phyloP scores from a whole-genome alignment of 345 rosid genomes.

The Carallia pectinifolia region DNA sequence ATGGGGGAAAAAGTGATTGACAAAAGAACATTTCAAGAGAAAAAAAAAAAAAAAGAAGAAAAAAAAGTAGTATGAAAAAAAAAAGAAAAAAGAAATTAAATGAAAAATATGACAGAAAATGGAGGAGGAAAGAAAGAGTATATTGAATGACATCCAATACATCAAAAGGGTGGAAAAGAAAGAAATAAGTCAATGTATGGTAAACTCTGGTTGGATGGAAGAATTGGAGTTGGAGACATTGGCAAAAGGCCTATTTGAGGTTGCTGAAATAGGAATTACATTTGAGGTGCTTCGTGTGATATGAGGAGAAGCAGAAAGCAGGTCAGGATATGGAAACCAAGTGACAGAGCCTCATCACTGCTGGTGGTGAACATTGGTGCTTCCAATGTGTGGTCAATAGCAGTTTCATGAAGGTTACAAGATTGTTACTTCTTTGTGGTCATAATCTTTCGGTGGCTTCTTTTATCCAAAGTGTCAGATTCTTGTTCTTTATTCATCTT shows the following conservation, averaged over 20 bases:
- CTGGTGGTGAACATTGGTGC: slow-evolving; percentile 40
- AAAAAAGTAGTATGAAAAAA: neutral
- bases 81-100: neutral
- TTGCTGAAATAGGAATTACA: slow-evolving; percentile 15
- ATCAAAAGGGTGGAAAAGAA: neutral
- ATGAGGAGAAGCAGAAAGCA: slow-evolving; percentile 32
- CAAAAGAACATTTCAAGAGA: slow-evolving; percentile 15
- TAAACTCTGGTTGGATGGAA: neutral
- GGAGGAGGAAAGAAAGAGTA: neutral
- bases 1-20: slow-evolving; percentile 4
- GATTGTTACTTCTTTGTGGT: slow-evolving; percentile 37
- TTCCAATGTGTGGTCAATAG: slow-evolving; percentile 32
- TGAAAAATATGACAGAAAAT: neutral
- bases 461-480: neutral
- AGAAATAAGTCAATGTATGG: neutral
- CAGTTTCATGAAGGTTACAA: slow-evolving; percentile 52
- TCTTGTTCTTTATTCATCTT: neutral
- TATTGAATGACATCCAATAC: neutral
- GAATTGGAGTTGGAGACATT: neutral
- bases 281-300: slow-evolving; percentile 26
- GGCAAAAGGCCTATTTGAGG: slow-evolving; percentile 11
- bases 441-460: slow-evolving; percentile 14
- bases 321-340: slow-evolving; percentile 28
- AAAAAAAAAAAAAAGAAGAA: neutral
- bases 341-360: slow-evolving; percentile 41